A percentile compares a stretch with the other conserved stretches of the same genome.
phyloP scores from a whole-genome alignment of 73 alveolate genomes.

The Paramecium biaurelia region DNA sequence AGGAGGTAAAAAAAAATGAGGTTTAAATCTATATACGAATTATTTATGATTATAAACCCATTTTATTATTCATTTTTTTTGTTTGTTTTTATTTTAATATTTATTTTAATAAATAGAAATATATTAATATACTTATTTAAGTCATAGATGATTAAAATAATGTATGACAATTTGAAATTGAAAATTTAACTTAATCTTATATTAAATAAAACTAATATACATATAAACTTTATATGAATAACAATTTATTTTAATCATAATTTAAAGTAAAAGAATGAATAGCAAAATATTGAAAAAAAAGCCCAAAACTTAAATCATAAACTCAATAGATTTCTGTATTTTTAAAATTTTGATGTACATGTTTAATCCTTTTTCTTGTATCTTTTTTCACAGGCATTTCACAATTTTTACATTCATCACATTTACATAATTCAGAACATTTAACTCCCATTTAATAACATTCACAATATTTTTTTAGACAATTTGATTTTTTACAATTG shows the following conservation, averaged over 20 bases:
- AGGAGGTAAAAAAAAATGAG: neutral
- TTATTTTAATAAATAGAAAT: too few relatives aligned
- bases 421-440: constrained; percentile 91
- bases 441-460: constrained; percentile 89
- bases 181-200: too few relatives aligned
- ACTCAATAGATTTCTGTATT: constrained; percentile 30
- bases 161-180: too few relatives aligned
- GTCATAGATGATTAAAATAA: too few relatives aligned
- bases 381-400: constrained; percentile 63
- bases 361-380: constrained; percentile 32
- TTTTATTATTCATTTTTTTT: neutral
- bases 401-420: constrained; percentile 90
- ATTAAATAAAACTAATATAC: too few relatives aligned
- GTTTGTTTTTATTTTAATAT: neutral
- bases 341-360: neutral
- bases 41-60: neutral
- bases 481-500: constrained; percentile 94
- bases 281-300: neutral
- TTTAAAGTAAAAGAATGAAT: neutral
- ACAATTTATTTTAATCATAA: too few relatives aligned
- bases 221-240: too few relatives aligned
- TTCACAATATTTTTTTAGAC: constrained; percentile 96
- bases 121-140: too few relatives aligned
- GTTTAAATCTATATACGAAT: neutral
- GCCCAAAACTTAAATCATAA: neutral